Evolutionary conservation across 2,329 filamentous ascomycete species (phyloP), one percentile per base, ranked within the genome.

Genomic region (Emericellopsis atlantica): DNA sequence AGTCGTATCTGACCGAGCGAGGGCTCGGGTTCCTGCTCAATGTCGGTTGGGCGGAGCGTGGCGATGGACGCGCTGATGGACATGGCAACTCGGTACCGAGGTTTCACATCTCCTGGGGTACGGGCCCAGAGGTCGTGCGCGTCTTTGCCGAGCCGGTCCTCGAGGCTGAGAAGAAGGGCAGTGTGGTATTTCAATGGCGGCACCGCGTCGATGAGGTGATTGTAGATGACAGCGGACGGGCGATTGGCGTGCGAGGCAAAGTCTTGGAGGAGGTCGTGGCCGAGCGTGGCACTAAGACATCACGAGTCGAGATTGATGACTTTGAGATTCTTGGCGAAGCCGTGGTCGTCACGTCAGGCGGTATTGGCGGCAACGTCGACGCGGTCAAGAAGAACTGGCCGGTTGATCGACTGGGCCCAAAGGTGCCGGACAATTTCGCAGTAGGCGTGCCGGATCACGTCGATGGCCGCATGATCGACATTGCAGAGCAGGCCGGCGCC

Each of bases 31-130:
- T 79, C 45, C 41, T 75, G 26, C 50, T 62, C 38, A 74, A 67
- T 42, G 73, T 79, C 2, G 72, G 70, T 22, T 79, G 76, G 75
- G 76, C 75, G 1, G 75, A 79, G 61, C 61, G 75, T 5, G 76
- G 76, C 3, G 67, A 67, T 42, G 75, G 75, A 0, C 51, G 55
- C 1, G 69, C 74, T 0, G 66, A 70, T 4, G 74, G 74, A 3
- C 75, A 79, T 49, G 76, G 76, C 5, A 79, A 79, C 52, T 73
- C 72, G 11, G 74, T 79, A 2, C 76, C 76, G 2, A 55, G 76
- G n/a, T 79, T 80, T 50, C 75, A 80, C 51, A 43, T 79, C 24
- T 70, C 71, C 0, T 80, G 75, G 76, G 75, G 76, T 3, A 70
- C 72, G 0, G 76, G 76, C 0, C 75, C 75, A 4, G 74, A 77